Evolutionary conservation across 2,329 filamentous ascomycete genomes (phyloP).

Genomic region (Sclerotiophoma versabilis): DNA sequence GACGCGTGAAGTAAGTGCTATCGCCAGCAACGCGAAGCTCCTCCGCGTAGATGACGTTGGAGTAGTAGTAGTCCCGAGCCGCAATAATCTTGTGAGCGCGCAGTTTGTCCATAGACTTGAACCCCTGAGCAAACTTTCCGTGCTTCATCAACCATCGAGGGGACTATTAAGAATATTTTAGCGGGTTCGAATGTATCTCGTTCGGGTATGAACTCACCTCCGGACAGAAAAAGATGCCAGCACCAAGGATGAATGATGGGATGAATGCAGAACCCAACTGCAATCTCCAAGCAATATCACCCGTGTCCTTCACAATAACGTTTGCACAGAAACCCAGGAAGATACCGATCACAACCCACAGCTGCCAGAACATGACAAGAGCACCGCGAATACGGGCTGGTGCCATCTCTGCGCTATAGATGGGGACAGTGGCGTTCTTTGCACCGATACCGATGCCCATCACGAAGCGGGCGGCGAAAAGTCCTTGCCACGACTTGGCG

Average conservation of each 20-base stretch:
- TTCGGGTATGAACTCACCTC: slow-evolving; percentile 22
- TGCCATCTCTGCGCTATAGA: slow-evolving; percentile 47
- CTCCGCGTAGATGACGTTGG: slow-evolving; percentile 45
- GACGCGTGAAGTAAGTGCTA: slow-evolving; percentile 50
- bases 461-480: slow-evolving; percentile 46
- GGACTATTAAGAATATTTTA: slow-evolving; percentile 23
- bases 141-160: slow-evolving; percentile 52
- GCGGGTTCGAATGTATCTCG: not conserved
- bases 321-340: slow-evolving; percentile 58
- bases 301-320: slow-evolving; percentile 54
- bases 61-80: slow-evolving; percentile 49
- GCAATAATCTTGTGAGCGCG: slow-evolving; percentile 46
- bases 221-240: slow-evolving; percentile 49
- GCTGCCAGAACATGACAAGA: slow-evolving; percentile 51
- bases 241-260: slow-evolving; percentile 46
- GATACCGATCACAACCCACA: slow-evolving; percentile 50
- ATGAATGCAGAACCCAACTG: slow-evolving; percentile 50
- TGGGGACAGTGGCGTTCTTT: slow-evolving; percentile 45
- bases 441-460: slow-evolving; percentile 47
- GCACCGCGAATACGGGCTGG: slow-evolving; percentile 45
- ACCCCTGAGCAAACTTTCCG: slow-evolving; percentile 51
- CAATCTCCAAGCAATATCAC: slow-evolving; percentile 46
- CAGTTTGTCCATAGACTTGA: slow-evolving; percentile 56
- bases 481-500: slow-evolving; percentile 46
- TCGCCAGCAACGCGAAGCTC: slow-evolving; percentile 44